These are phyloP conservation scores for Macadamia integrifolia DNA, from an alignment of 164 flowering plant species.

Conservation along the genomic window DNA sequence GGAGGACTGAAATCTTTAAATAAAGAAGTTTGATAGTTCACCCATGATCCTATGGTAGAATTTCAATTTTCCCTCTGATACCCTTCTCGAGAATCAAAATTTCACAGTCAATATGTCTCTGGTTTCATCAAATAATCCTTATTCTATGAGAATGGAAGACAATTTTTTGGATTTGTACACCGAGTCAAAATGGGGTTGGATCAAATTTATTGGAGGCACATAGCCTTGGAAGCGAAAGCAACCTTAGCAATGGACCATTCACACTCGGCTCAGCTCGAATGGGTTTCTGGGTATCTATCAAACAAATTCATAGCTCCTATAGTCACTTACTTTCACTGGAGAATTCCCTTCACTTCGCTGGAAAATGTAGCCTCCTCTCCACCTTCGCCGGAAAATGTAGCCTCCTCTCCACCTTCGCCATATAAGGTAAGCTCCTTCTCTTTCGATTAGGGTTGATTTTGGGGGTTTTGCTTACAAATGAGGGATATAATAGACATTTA, in stretches of 20 bases:
- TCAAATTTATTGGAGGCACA: conserved; percentile 60
- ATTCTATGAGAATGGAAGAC: conserved; percentile 51
- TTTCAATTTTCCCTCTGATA: conserved; percentile 63
- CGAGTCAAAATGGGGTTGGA: conserved; percentile 15
- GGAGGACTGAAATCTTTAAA: conserved; percentile 52
- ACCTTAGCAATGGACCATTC: conserved; percentile 46
- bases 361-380: no score
- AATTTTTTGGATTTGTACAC: conserved; percentile 57
- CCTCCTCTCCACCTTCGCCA: no score
- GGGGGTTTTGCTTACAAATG: no score
- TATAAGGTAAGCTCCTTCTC: no score
- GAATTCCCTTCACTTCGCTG: no score
- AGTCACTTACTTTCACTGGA: no score
- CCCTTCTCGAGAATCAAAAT: conserved; percentile 75
- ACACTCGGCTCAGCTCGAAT: conserved; percentile 41
- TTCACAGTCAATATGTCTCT: conserved; percentile 56
- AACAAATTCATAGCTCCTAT: conserved; percentile 3
- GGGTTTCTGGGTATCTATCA: conserved; percentile 89
- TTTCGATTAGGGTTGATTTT: no score
- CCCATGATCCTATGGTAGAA: conserved; percentile 62
- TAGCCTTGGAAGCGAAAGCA: conserved; percentile 66
- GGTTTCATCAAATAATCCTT: conserved; percentile 49
- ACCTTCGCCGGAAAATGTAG: no score
- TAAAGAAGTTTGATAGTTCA: conserved; percentile 17
- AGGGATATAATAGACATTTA: no score